A percentile compares a stretch with the other conserved stretches of the same genome.
Conservation (phyloP, 179 eudicot genomes). For the Nepenthes alata region DNA sequence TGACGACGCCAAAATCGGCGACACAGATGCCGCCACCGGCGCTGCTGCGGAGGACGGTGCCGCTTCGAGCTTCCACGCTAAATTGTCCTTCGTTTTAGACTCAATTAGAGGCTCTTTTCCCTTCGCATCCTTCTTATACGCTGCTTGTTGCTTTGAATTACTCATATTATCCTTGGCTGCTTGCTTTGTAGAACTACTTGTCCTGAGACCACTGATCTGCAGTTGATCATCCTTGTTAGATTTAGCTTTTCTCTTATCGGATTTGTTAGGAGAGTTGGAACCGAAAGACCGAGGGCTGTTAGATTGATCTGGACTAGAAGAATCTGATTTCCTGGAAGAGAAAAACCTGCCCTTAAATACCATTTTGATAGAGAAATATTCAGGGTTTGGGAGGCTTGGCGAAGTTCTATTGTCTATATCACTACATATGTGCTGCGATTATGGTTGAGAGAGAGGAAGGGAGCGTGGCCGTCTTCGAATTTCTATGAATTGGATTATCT, state of each 20-base stretch:
- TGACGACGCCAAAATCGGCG: constrained; percentile 81
- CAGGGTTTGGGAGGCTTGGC: neutral
- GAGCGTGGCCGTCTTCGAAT: too few species aligned
- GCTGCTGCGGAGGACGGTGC: neutral
- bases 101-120: constrained; percentile 20
- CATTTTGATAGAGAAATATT: constrained; percentile 24
- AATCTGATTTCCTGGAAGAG: constrained; percentile 78
- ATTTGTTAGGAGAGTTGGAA: constrained; percentile 58
- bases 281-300: constrained; percentile 68
- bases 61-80: neutral
- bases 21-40: constrained; percentile 30
- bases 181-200: constrained; percentile 3
- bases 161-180: neutral
- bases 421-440: too few species aligned
- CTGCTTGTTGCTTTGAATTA: constrained; percentile 1
- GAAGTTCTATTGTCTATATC: neutral
- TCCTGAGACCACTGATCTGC: constrained; percentile 1
- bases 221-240: constrained; percentile 18
- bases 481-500: too few species aligned
- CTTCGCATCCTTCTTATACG: constrained; percentile 15
- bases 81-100: constrained; percentile 6
- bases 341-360: constrained; percentile 95
- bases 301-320: constrained; percentile 71
- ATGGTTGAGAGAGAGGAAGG: too few species aligned
- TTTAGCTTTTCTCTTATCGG: constrained; percentile 54